phyloP scores from a whole-genome alignment of 805 yeast genomes.

The Maudiozyma serrabonitensis region DNA sequence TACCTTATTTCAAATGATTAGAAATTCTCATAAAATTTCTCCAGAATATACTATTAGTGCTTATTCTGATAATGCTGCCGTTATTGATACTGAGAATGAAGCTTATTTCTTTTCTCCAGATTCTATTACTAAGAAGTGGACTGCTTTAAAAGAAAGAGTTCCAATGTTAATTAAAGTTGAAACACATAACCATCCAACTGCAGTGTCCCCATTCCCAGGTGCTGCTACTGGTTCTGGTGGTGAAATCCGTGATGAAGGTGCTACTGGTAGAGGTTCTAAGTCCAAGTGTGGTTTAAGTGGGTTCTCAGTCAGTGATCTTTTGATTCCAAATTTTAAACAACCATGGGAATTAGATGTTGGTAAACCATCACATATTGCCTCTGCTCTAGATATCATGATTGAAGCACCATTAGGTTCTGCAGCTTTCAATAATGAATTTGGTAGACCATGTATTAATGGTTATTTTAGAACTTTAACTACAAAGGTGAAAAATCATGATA shows the following conservation, averaged over 20 bases:
- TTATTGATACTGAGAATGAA: slow-evolving; percentile 46
- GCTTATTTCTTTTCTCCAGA: slow-evolving; percentile 78
- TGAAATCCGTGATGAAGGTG: slow-evolving; percentile 99
- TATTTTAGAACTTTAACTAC: slow-evolving; percentile 93
- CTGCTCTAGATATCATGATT: slow-evolving; percentile 87
- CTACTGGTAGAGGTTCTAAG: slow-evolving; percentile 97
- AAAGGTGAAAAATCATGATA: slow-evolving; percentile 50
- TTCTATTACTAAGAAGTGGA: slow-evolving; percentile 61
- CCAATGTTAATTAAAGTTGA: slow-evolving; percentile 92
- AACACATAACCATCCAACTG: slow-evolving; percentile 98
- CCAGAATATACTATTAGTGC: slow-evolving; percentile 86
- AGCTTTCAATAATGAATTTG: slow-evolving; percentile 96
- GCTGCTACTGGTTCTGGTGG: slow-evolving; percentile 99
- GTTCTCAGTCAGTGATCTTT: slow-evolving; percentile 80
- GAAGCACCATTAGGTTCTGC: slow-evolving; percentile 98
- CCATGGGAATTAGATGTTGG: slow-evolving; percentile 95
- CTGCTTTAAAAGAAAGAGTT: slow-evolving; percentile 62
- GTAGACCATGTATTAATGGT: slow-evolving; percentile 95
- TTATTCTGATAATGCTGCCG: slow-evolving; percentile 96
- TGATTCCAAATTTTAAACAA: slow-evolving; percentile 74
- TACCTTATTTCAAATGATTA: slow-evolving; percentile 86
- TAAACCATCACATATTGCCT: slow-evolving; percentile 86
- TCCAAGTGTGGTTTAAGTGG: slow-evolving; percentile 96
- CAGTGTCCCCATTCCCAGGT: slow-evolving; percentile 98
- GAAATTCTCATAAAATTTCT: slow-evolving; percentile 77